Base-by-base conservation (phyloP, 768 basidiomycete genomes). In the Trametes maxima region DNA sequence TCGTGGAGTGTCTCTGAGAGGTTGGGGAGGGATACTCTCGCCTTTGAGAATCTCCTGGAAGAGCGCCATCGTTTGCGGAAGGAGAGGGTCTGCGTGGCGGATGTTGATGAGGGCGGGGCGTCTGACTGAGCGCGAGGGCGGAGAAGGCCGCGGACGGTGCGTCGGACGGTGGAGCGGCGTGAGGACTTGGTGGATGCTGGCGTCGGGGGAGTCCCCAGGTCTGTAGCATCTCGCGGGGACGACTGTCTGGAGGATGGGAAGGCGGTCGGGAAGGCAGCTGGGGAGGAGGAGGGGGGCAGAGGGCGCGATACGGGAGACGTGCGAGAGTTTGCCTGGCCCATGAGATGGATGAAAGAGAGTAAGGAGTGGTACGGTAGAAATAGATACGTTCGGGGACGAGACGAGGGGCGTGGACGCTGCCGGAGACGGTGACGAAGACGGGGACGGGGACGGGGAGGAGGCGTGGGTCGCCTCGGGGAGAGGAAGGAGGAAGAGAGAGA, bases 41-140 rank as follows among this genome's bases (percentile, higher is more conserved):
- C 63, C 59, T 69, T 75, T 6, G 76, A 76, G 66, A 76, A 74
- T 52, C 77, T 66, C 40, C 63, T 61, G 2, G 72, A 73, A 21
- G 70, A 68, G 7, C 69, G 65, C 74, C 73, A 74, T 49, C 70
- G 65, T 47, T 71, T 74, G 43, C 70, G 66, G 17, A 60, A 43
- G 14, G 67, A 64, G 33, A 59, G 47, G 35, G 47, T 40, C 51
- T 17, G 57, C 33, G 13, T 46, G 2, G 57, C 39, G 13, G 40
- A 33, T 59, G 45, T 33, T 13, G 45, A 51, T 35, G 46, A 48
- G n/a, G 46, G 54, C 49, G 36, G 63, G 53, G 17, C 56, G 56
- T 55, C 57, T 12, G 57, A 58, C 8, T 43, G 57, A 1, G 48
- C 50, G 25, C 57, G 57, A 5, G 57, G 69, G 63, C 66, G 64